Percentiles rank a stretch among this genome's conserved stretches.
phyloP scores from a whole-genome alignment of 805 yeast species.

The Candida ulmi region DNA sequence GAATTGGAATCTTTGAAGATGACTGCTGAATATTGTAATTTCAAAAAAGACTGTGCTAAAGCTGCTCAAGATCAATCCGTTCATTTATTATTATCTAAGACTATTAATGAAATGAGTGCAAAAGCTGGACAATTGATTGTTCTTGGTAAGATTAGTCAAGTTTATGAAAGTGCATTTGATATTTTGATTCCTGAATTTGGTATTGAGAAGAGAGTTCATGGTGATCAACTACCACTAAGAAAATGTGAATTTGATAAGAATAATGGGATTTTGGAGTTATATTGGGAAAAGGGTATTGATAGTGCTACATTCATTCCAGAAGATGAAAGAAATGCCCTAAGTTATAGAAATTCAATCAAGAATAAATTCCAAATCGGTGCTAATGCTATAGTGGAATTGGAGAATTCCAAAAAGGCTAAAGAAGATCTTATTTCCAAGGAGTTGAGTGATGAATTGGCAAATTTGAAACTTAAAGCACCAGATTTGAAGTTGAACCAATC shows the following conservation, averaged over 20 bases:
- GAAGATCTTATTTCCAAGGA: constrained; percentile 26
- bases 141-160: constrained; percentile 85
- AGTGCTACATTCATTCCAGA: constrained; percentile 87
- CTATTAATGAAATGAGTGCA: constrained; percentile 67
- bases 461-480: constrained; percentile 48
- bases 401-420: constrained; percentile 20
- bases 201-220: constrained; percentile 92
- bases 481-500: constrained; percentile 12
- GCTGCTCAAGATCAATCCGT: constrained; percentile 93
- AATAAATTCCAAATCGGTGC: constrained; percentile 72
- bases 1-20: constrained; percentile 70
- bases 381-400: constrained; percentile 61
- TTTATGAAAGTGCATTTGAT: constrained; percentile 94
- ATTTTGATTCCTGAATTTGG: constrained; percentile 90
- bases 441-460: constrained; percentile 42
- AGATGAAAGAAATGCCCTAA: constrained; percentile 77
- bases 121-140: constrained; percentile 77
- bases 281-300: constrained; percentile 91
- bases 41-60: constrained; percentile 90
- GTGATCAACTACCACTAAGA: constrained; percentile 88
- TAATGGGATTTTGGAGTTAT: constrained; percentile 66
- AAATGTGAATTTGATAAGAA: constrained; percentile 87
- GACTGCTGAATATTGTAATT: constrained; percentile 88
- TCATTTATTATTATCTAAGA: constrained; percentile 78
- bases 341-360: constrained; percentile 73